Evolutionary conservation across 2,329 filamentous ascomycete genomes (phyloP).

Genomic region (Periglandula ipomoeae): DNA sequence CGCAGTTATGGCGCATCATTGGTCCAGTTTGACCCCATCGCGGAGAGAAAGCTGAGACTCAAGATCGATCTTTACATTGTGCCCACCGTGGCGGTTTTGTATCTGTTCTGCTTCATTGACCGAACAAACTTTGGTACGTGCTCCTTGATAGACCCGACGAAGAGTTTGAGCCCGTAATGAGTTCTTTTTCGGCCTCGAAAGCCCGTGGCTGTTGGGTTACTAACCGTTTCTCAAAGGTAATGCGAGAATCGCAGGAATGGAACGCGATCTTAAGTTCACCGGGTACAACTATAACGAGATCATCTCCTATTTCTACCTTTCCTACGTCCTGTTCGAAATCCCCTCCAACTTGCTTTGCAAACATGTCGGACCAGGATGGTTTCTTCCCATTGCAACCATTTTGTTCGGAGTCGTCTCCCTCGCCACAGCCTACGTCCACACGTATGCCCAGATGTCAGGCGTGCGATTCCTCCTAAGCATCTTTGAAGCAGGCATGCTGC

Average conservation of each 20-base stretch:
- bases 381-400: constrained; percentile 52
- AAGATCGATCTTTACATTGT: constrained; percentile 60
- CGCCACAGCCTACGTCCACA: constrained; percentile 55
- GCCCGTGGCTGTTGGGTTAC: background rate
- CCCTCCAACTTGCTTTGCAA: constrained; percentile 62
- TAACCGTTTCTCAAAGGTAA: constrained; percentile 40
- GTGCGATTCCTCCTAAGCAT: constrained; percentile 60
- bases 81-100: constrained; percentile 56
- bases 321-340: constrained; percentile 65
- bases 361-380: constrained; percentile 63
- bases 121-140: constrained; percentile 59
- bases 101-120: constrained; percentile 67
- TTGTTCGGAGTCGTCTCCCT: constrained; percentile 56
- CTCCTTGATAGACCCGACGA: background rate
- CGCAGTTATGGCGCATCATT: constrained; percentile 16
- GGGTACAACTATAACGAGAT: constrained; percentile 62
- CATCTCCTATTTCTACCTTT: constrained; percentile 61
- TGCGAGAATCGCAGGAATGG: constrained; percentile 55
- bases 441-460: constrained; percentile 40
- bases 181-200: background rate
- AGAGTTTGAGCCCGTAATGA: too few relatives aligned
- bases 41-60: constrained; percentile 46
- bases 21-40: constrained; percentile 44
- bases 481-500: constrained; percentile 67
- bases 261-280: constrained; percentile 48